Evolutionary conservation across 2,329 filamentous ascomycete species (phyloP), one percentile per base, ranked within the genome.

Genomic region (Diaporthe velutina): DNA sequence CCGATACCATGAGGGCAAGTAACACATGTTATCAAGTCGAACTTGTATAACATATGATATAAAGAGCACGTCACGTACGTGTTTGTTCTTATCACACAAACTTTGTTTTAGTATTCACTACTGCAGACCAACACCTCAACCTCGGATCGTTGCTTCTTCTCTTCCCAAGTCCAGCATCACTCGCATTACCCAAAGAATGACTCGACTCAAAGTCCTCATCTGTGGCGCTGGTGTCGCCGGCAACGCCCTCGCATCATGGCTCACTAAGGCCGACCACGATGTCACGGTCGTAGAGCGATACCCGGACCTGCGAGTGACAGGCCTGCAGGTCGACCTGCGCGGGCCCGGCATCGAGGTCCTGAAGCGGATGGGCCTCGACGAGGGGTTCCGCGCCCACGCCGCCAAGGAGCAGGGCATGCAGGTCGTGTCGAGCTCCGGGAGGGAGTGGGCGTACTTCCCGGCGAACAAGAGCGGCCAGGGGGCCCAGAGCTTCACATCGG

Each of bases 341-440:
- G 83, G 82, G 2, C 83, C 85, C 40, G 86, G 86, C 3, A 79
- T 88, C 9, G 78, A 80, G 7, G 80, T 85, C 8, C 80, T 85
- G 40, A 78, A 81, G 17, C 80, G 78, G 17, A 83, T 88, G 80
- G 85, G 85, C 0, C 78, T 88, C 17, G 76, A 85, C 15, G 79
- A 80, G 0, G 78, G 78, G 0, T 78, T 88, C 12, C 82, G 83
- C 8, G 79, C 75, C 22, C 82, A 80, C 28, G 76, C 78, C 2
- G 87, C 89, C 22, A 78, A 85, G 22, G 88, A 92, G 81, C 19
- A 66, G 13, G 90, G 90, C 4, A 42, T 89, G 0, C 77, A 83
- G 35, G 77, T 90, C 19, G 83, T 90, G n/a, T 83, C 90, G 77
- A 74, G 76, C 0, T 74, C 80, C 0, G 85, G 86, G 70, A 80